Evolutionary conservation across 257 asterid genomes (phyloP).

Genomic region (Jasminum sambac): DNA sequence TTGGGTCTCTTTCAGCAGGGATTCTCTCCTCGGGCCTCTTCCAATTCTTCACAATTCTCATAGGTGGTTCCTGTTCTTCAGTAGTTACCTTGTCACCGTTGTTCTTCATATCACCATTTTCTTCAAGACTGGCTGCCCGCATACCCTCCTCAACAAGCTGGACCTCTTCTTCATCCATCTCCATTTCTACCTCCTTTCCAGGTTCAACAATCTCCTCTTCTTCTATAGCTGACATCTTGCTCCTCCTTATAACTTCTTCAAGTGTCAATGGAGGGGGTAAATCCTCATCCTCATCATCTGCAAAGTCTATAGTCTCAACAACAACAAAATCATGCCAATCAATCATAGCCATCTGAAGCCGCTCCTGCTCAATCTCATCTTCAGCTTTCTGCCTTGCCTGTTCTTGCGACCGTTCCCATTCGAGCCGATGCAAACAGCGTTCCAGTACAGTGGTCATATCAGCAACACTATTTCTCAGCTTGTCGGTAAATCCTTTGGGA

Average conservation of each 20-base stretch:
- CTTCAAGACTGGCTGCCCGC: constrained; percentile 82
- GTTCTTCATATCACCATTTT: constrained; percentile 48
- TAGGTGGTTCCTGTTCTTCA: constrained; percentile 79
- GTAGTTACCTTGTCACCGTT: constrained; percentile 41
- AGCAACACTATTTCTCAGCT: constrained; percentile 61
- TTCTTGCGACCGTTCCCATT: constrained; percentile 94
- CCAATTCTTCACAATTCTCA: constrained; percentile 94
- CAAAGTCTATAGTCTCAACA: constrained; percentile 90
- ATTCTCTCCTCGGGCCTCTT: constrained; percentile 91
- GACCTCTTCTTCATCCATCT: constrained; percentile 97
- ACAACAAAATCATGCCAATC: constrained; percentile 99
- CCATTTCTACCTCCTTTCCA: constrained; percentile 95
- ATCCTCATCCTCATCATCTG: constrained; percentile 93
- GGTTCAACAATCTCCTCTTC: constrained; percentile 81
- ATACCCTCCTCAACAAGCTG: constrained; percentile 93
- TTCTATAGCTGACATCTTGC: constrained; percentile 72
- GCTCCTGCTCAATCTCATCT: constrained; percentile 87
- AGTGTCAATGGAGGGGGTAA: constrained; percentile 95
- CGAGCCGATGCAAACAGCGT: constrained; percentile 82
- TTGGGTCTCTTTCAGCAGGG: constrained; percentile 81
- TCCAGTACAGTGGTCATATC: constrained; percentile 93
- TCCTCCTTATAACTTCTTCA: constrained; percentile 94
- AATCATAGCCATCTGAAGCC: constrained; percentile 88
- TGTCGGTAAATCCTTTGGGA: constrained; percentile 70
- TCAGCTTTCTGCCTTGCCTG: constrained; percentile 96